These are phyloP conservation scores for Euphrasia confusa DNA, from an alignment of 257 asterid genomes.

Conservation along the genomic window DNA sequence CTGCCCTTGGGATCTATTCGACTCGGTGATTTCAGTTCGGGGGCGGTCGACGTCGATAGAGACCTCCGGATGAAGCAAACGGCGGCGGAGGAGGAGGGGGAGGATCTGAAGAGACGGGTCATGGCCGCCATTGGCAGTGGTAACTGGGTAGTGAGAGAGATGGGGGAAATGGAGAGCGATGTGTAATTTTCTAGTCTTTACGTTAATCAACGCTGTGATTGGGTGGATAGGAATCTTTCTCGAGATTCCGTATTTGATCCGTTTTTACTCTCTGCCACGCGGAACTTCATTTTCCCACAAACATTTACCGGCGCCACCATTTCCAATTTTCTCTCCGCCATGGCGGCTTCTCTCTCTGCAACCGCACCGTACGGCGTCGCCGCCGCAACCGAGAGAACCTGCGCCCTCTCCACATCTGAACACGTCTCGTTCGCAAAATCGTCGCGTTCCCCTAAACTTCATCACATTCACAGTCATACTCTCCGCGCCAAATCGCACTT, in stretches of 20 bases:
- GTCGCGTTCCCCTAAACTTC: constrained; percentile 23
- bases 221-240: background rate
- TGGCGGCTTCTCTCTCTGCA: constrained; percentile 53
- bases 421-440: constrained; percentile 5
- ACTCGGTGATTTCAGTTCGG: constrained; percentile 36
- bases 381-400: constrained; percentile 7
- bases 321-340: constrained; percentile 20
- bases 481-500: constrained; percentile 19
- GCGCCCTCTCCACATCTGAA: background rate
- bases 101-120: constrained; percentile 62
- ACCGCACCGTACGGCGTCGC: constrained; percentile 32
- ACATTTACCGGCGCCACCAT: background rate
- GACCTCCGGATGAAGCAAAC: constrained; percentile 31
- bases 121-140: constrained; percentile 69
- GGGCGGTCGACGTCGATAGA: constrained; percentile 50
- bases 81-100: constrained; percentile 34
- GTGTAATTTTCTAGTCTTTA: background rate
- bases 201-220: background rate
- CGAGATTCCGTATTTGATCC: background rate
- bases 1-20: constrained; percentile 56
- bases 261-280: constrained; percentile 23
- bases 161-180: constrained; percentile 5
- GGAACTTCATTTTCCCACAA: constrained; percentile 21
- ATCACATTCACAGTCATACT: background rate
- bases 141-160: constrained; percentile 5